These are phyloP conservation scores for Chlorella ohadii DNA, from an alignment of 139 green algal species.

Conservation along the genomic window DNA sequence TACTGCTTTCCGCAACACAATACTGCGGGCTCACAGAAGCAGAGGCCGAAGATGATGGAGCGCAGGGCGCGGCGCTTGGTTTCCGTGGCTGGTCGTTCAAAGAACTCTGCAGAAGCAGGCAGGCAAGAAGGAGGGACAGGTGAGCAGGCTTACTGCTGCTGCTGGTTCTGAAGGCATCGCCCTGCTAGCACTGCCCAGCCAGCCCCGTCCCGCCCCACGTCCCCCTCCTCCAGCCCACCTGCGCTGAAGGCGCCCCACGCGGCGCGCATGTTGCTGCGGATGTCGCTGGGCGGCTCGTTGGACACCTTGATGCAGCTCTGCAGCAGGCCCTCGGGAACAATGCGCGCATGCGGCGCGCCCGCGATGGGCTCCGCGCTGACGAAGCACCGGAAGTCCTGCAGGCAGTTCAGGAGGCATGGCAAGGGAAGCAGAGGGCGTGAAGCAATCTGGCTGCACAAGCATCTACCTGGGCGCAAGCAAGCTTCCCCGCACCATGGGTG, in stretches of 20 bases:
- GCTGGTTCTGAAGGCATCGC: too few relatives aligned
- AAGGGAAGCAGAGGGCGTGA: too few relatives aligned
- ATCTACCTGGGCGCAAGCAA: background rate
- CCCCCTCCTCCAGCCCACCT: too few relatives aligned
- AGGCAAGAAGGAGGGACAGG: too few relatives aligned
- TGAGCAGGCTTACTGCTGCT: too few relatives aligned
- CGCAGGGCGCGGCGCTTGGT: slow-evolving; percentile 84
- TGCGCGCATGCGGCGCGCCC: slow-evolving; percentile 83
- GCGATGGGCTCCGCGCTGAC: slow-evolving; percentile 92
- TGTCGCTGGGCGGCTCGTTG: slow-evolving; percentile 90
- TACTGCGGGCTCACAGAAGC: slow-evolving; percentile 75
- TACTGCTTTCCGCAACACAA: too few relatives aligned
- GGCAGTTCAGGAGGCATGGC: background rate
- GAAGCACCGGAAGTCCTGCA: slow-evolving; percentile 90
- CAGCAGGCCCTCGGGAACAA: slow-evolving; percentile 87
- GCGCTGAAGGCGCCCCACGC: slow-evolving; percentile 77
- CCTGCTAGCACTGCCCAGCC: too few relatives aligned
- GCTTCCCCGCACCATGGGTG: background rate
- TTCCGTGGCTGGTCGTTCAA: slow-evolving; percentile 57
- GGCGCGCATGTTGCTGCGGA: slow-evolving; percentile 78
- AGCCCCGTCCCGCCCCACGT: too few relatives aligned
- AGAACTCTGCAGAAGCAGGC: slow-evolving; percentile 75
- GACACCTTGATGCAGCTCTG: slow-evolving; percentile 90
- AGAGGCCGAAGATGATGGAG: slow-evolving; percentile 89
- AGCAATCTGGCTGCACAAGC: too few relatives aligned